Percentiles rank a stretch among this genome's conserved stretches.
Conservation (phyloP, 306 rosid species). For the Prunus mume region DNA sequence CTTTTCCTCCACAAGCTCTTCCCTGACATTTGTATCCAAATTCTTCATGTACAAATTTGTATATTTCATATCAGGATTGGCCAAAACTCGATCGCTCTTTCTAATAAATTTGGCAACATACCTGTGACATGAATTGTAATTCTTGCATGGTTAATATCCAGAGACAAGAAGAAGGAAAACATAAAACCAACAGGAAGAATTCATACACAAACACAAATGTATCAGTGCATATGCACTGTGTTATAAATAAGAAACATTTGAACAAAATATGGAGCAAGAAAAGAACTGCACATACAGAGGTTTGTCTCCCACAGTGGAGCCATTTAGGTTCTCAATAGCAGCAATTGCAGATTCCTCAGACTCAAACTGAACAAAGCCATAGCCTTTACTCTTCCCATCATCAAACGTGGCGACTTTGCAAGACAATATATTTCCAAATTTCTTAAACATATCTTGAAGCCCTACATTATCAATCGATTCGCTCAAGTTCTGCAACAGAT, state of each 20-base stretch:
- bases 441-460: constrained; percentile 58
- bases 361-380: constrained; percentile 90
- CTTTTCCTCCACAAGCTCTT: constrained; percentile 57
- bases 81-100: constrained; percentile 58
- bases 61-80: constrained; percentile 54
- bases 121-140: constrained; percentile 40
- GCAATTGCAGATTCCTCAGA: constrained; percentile 67
- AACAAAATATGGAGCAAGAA: constrained; percentile 9
- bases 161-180: constrained; percentile 10
- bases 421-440: constrained; percentile 65
- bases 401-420: constrained; percentile 76
- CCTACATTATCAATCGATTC: constrained; percentile 50
- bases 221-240: background rate
- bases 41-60: constrained; percentile 83
- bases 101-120: constrained; percentile 69
- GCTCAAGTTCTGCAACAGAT: constrained; percentile 53
- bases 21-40: constrained; percentile 59
- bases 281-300: constrained; percentile 52
- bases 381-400: constrained; percentile 82
- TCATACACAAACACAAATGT: background rate
- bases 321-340: constrained; percentile 77
- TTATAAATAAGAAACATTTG: background rate
- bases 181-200: background rate
- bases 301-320: constrained; percentile 50
- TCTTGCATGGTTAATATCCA: background rate